Evolutionary conservation across 108 stramenopile species (phyloP), one percentile per base, ranked within the genome.

Genomic region (Fragilaria crotonensis): DNA sequence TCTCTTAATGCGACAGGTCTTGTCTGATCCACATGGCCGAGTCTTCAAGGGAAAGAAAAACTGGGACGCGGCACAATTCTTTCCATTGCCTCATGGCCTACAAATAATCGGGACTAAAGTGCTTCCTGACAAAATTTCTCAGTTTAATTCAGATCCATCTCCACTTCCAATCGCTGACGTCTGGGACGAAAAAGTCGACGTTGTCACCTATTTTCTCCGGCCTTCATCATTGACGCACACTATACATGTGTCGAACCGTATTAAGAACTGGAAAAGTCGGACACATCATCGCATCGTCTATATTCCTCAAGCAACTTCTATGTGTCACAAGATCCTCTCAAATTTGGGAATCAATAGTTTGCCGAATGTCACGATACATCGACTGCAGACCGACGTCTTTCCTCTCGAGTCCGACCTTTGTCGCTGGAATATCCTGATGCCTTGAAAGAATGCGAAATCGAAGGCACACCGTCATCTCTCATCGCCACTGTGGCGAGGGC

Each of bases 401-500:
- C 77, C 81, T 3, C 22, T 83, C 14, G 81, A 77, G 48, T 67
- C 55, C 9, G 81, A 83, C 53, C 51, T 83, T 0, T 41, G 68
- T 57, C 58, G 28, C 44, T 74, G 48, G 81, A 83, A 70, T 75
- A 68, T 30, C 28, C 55, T 7, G 54, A 60, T 46, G 70, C 73
- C 0, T 3, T 74, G 29, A 23, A 44, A 29, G 80, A 83, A 58
- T 67, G 67, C 2, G 56, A 67, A 0, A 68, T 81, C 25, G 83
- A 92, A 48, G 73, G 78, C 0, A 86, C 79, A 26, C 86, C 87
- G 7, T 68, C 72, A 11, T 73, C 66, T 25, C 66, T 84, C 14
- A 60, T 84, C 0, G 71, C 83, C 45, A 67, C 76, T 0, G 79
- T 81, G 11, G 84, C 90, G 14, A 57, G 84, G 25, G 74, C 79